Conservation (phyloP, 768 basidiomycete genomes). For the Lactifluus subvellereus region DNA sequence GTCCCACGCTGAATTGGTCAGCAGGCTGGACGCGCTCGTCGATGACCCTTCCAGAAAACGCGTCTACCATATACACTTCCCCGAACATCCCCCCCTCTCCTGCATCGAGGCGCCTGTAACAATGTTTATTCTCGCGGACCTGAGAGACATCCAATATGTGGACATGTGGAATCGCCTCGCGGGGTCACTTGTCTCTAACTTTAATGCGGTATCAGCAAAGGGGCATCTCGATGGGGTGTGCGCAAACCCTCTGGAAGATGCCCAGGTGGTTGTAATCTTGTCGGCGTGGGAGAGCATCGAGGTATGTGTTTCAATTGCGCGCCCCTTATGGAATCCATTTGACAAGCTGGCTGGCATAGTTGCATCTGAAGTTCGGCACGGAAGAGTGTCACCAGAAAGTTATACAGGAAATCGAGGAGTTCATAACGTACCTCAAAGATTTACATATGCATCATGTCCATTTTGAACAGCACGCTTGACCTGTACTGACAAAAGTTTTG, state of each 20-base stretch:
- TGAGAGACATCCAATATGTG: background rate
- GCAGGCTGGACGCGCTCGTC: background rate
- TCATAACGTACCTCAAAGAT: background rate
- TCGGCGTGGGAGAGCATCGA: background rate
- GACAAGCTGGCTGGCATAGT: background rate
- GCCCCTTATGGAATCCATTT: background rate
- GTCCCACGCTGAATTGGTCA: background rate
- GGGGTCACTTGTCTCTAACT: background rate
- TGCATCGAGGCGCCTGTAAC: slow-evolving; percentile 7
- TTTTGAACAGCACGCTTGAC: background rate
- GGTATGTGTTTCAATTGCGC: background rate
- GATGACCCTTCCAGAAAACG: background rate
- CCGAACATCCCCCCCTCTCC: background rate
- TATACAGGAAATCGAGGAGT: background rate
- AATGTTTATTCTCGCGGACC: background rate
- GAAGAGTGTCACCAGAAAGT: background rate
- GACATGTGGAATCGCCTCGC: background rate
- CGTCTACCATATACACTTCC: slow-evolving; percentile 2
- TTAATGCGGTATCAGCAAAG: background rate
- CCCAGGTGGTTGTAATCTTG: background rate
- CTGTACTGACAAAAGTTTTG: too few relatives aligned
- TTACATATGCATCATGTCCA: background rate
- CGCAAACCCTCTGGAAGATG: background rate
- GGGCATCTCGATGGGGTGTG: background rate
- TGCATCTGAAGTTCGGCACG: background rate